Evolutionary conservation across 192 early-diverging fungal genomes (phyloP).

Genomic region (Linnemannia zychae): DNA sequence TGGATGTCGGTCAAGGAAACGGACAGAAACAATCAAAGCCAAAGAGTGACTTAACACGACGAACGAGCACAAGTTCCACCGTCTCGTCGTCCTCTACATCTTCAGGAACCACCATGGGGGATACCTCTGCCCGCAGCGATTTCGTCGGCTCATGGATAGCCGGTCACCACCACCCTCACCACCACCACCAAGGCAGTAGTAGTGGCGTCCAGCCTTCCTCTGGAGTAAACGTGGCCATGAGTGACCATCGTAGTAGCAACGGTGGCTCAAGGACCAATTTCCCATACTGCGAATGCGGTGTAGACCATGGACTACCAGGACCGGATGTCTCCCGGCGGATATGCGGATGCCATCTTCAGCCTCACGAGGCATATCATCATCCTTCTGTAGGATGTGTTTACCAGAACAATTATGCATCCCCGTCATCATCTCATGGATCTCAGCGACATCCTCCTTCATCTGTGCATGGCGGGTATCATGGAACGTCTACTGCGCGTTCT

Average conservation of each 20-base stretch:
- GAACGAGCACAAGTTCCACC: conserved; percentile 20
- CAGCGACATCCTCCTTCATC: background rate
- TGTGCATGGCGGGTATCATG: background rate
- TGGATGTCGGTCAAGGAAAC: background rate
- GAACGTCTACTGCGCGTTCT: background rate
- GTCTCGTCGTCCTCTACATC: conserved; percentile 5
- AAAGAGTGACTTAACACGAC: background rate
- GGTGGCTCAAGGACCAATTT: background rate
- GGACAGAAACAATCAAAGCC: background rate
- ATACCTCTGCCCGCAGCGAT: conserved; percentile 11
- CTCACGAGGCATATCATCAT: background rate
- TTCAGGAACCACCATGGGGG: conserved; percentile 12
- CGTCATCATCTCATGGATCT: background rate
- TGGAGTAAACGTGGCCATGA: too few relatives aligned
- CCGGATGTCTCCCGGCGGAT: background rate
- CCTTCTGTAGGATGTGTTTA: background rate
- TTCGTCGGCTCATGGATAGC: background rate
- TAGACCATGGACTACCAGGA: background rate
- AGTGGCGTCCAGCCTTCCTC: too few relatives aligned
- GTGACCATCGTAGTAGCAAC: background rate
- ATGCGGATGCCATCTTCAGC: background rate
- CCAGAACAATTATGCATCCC: background rate
- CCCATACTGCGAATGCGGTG: background rate
- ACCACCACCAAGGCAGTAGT: background rate
- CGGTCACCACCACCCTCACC: background rate